Base-by-base conservation (phyloP, 2,329 filamentous ascomycete species). In the Botrytis paeoniae region DNA sequence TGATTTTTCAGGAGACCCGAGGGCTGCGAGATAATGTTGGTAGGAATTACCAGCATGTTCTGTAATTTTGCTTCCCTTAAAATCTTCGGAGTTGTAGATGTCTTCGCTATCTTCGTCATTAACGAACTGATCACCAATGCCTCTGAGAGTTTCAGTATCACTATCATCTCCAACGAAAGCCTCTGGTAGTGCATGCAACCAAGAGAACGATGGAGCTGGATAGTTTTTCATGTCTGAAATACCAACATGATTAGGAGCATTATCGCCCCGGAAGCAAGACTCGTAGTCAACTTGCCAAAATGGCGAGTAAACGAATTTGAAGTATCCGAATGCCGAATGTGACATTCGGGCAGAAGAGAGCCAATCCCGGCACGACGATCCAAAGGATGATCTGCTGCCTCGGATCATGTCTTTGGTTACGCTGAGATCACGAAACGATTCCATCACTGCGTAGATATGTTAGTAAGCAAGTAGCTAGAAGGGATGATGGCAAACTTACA, bases 41-140 rank as follows among this genome's bases (percentile, higher is more conserved):
- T 2, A 0, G 3, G 8, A 7, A 4, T 35, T 7, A 6, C 37
- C 64, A n/a, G 22, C 22, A 20, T 4, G 2, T 18, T n/a, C 1
- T 1, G 0, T 14, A 14, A 16, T 35, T 59, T 10, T 1, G 3
- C 8, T 22, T 14, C 0, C 4, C 5, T 12, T 7, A 3, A 0
- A 0, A 6, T 22, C 8, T 22, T 39, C 14, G 22, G 20, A n/a
- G 4, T 7, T 9, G 18, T 45, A 7, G 1, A 12, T 14, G 18
- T 3, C 2, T 16, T 14, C 32, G 0, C 10, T 48, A 10, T 2
- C 16, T 9, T 25, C 5, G 0, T 22, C 7, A 5, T 51, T 1
- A 0, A 10, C 18, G 29, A 5, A 2, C 1, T 8, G 43, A 10
- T 18, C 5, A 2, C 35, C 41, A 37, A 22, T 37, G 0, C 32